Base-by-base conservation (phyloP, 2,329 filamentous ascomycete genomes). In the Fusarium haematococcum region DNA sequence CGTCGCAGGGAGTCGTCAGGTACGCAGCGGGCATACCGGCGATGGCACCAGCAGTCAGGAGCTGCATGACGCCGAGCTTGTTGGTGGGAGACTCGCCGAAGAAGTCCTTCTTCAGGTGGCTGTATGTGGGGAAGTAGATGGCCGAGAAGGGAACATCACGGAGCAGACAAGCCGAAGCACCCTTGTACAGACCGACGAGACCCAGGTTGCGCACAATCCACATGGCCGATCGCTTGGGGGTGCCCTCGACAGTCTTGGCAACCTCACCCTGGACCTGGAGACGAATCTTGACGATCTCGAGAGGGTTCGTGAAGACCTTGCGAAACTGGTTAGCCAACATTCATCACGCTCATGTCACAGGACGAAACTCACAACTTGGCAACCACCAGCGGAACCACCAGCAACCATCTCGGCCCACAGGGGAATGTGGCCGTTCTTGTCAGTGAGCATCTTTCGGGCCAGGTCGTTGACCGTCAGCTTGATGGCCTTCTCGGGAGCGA, bases 241-340 rank as follows among this genome's bases (percentile, higher is more conserved):
- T 90, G 68, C 92, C 93, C 74, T 97, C 93, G 30, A 94, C 91
- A 57, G 88, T 93, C 87, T 98, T 98, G 75, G 95, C 93, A 48
- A 98, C 92, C 85, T 99, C 97, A 69, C 97, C 97, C 86, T 99
- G 97, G 27, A 99, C 94, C 84, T 99, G 97, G 63, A 99, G 91
- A 76, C 97, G 94, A 81, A 99, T 99, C 88, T 99, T 99, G 87
- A 99, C 97, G 81, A 99, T 99, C 84, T 99, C 97, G 20, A 99
- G 91, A 30, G 97, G 97, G 84, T 98, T 99, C 77, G 95, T 98
- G 85, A 98, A 98, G 78, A 98, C 91, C 94, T 95, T 66, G 37
- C 35, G 23, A 37, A 20, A 20, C 16, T 43, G 35, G 68, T 74
- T 45, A 74, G 54, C 56, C 11, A 18, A 25, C 39, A 8, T 56